Conservation (phyloP, 2,329 filamentous ascomycete genomes). For the Alternaria rosae region DNA sequence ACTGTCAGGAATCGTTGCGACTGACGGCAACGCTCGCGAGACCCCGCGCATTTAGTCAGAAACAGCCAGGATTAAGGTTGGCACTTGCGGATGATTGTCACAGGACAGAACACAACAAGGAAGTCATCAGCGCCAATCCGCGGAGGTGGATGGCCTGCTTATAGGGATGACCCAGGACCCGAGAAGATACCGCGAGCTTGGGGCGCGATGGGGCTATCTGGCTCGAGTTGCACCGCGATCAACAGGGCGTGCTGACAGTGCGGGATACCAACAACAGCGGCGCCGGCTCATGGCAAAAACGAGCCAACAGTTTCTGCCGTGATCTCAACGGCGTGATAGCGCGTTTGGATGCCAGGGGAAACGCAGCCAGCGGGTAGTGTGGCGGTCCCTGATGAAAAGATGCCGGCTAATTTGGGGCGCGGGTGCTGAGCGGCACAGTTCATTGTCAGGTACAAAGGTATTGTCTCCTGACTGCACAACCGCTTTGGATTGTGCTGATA, state of each 20-base stretch:
- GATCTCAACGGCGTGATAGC: constrained; percentile 3
- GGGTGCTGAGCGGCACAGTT: not conserved
- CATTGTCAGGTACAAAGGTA: not conserved
- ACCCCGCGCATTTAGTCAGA: constrained; percentile 2
- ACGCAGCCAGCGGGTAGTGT: constrained; percentile 1
- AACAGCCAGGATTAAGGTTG: constrained; percentile 13
- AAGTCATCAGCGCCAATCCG: constrained; percentile 6
- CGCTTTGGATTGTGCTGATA: not conserved
- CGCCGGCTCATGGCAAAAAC: not conserved
- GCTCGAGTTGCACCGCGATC: constrained; percentile 1
- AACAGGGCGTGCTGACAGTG: constrained; percentile 1
- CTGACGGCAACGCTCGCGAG: constrained; percentile 8
- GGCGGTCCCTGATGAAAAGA: not conserved
- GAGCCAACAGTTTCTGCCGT: not conserved
- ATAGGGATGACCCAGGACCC: constrained; percentile 10
- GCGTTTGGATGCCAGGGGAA: constrained; percentile 12
- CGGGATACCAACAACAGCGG: not conserved
- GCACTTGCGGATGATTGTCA: constrained; percentile 16
- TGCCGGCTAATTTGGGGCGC: not conserved
- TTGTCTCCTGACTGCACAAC: not conserved
- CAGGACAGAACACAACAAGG: constrained; percentile 2
- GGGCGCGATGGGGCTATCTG: not conserved
- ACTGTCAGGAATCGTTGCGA: constrained; percentile 3
- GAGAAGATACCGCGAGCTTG: constrained; percentile 6
- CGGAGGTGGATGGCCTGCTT: constrained; percentile 5